phyloP scores from a whole-genome alignment of 2,329 filamentous ascomycete species.

The Gnomoniopsis smithogilvyi region DNA sequence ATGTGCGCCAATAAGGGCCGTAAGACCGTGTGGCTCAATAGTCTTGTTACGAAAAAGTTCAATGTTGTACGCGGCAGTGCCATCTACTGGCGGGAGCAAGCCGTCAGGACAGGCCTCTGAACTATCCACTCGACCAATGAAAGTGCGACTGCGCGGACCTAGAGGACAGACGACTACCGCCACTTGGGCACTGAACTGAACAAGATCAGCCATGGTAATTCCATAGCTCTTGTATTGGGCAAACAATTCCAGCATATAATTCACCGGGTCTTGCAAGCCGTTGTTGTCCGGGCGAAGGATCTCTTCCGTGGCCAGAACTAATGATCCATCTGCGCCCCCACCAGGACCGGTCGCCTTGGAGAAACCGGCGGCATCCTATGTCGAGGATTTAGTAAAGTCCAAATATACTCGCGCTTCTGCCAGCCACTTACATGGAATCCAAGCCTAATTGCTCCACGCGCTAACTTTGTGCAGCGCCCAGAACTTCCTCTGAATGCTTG shows the following conservation, averaged over 20 bases:
- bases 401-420: neutral
- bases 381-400: neutral
- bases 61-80: slow-evolving; percentile 46
- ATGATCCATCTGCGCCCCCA: slow-evolving; percentile 45
- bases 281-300: slow-evolving; percentile 38
- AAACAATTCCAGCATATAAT: slow-evolving; percentile 35
- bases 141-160: slow-evolving; percentile 46
- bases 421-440: slow-evolving; percentile 39
- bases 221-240: slow-evolving; percentile 36
- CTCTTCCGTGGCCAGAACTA: slow-evolving; percentile 39
- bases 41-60: slow-evolving; percentile 50
- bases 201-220: slow-evolving; percentile 52
- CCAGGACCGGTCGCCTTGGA: slow-evolving; percentile 30
- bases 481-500: slow-evolving; percentile 32
- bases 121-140: slow-evolving; percentile 48
- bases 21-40: slow-evolving; percentile 46
- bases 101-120: slow-evolving; percentile 34
- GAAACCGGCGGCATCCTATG: slow-evolving; percentile 39
- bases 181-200: slow-evolving; percentile 49
- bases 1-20: slow-evolving; percentile 54
- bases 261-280: slow-evolving; percentile 43
- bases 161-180: slow-evolving; percentile 45
- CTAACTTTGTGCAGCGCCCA: slow-evolving; percentile 39
- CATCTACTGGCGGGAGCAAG: slow-evolving; percentile 40
- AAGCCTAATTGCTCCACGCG: slow-evolving; percentile 41